phyloP scores from a whole-genome alignment of 108 stramenopile genomes.

The Poteriospumella lacustris region DNA sequence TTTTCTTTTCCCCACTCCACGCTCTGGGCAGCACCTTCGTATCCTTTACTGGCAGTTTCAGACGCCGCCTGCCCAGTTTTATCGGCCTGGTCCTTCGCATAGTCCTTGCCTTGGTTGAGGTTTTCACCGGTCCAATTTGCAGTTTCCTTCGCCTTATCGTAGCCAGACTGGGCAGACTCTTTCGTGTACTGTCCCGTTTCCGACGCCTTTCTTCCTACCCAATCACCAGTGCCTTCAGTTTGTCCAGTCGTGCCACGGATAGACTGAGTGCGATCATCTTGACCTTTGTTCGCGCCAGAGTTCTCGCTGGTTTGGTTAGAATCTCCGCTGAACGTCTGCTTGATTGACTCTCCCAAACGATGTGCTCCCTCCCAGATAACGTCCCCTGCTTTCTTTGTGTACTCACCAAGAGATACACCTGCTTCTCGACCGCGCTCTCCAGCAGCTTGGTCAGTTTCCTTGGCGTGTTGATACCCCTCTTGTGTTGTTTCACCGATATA shows the following conservation, averaged over 20 bases:
- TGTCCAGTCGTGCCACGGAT: not conserved
- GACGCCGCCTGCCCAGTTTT: not conserved
- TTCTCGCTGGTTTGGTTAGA: not conserved
- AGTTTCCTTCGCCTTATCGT: not conserved
- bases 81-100: too few species aligned
- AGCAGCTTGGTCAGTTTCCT: not conserved
- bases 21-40: too few species aligned
- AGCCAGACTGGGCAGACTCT: not conserved
- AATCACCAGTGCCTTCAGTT: not conserved
- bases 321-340: not conserved
- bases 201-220: not conserved
- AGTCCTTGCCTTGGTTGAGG: too few species aligned
- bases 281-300: not conserved
- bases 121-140: not conserved
- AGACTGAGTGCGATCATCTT: not conserved
- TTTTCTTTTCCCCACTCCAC: too few species aligned
- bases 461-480: not conserved
- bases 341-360: not conserved
- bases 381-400: not conserved
- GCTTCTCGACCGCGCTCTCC: not conserved
- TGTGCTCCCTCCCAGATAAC: not conserved
- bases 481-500: not conserved
- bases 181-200: not conserved
- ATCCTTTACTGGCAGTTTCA: too few species aligned
- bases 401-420: not conserved